Evolutionary conservation across 1,139 yeast species (phyloP).

Genomic region (Meyerozyma elateridarum): DNA sequence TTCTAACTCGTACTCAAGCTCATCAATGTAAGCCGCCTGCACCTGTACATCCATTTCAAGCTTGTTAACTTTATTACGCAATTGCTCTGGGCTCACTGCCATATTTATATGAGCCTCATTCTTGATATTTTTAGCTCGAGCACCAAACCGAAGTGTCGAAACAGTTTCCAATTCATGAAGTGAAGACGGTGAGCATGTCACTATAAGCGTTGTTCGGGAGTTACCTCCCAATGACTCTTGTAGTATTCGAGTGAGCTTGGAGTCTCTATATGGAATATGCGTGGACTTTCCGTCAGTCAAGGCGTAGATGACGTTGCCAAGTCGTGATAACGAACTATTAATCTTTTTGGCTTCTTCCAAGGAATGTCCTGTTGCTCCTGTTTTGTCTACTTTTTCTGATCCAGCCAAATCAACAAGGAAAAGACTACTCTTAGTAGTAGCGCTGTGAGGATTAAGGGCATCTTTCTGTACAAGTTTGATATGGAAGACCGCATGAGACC

Average conservation of each 20-base stretch:
- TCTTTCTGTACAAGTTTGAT: slow-evolving; percentile 54
- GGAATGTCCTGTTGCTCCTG: slow-evolving; percentile 73
- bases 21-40: slow-evolving; percentile 37
- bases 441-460: too few species aligned
- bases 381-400: slow-evolving; percentile 78
- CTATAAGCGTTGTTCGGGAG: slow-evolving; percentile 71
- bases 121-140: slow-evolving; percentile 68
- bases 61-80: slow-evolving; percentile 45
- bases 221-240: slow-evolving; percentile 89
- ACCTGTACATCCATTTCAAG: slow-evolving; percentile 46
- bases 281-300: slow-evolving; percentile 64
- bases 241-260: slow-evolving; percentile 74
- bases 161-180: slow-evolving; percentile 65
- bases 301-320: slow-evolving; percentile 79
- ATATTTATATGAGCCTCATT: slow-evolving; percentile 67
- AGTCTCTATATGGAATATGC: slow-evolving; percentile 77
- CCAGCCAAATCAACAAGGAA: slow-evolving; percentile 87
- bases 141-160: slow-evolving; percentile 76
- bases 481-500: slow-evolving; percentile 80
- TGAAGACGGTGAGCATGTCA: slow-evolving; percentile 71
- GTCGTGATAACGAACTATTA: slow-evolving; percentile 69
- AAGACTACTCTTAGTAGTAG: slow-evolving; percentile 56
- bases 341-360: slow-evolving; percentile 83
- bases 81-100: slow-evolving; percentile 57
- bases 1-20: slow-evolving; percentile 47